phyloP scores from a whole-genome alignment of 176 grass and related monocot genomes.

The Hordeum marinum region DNA sequence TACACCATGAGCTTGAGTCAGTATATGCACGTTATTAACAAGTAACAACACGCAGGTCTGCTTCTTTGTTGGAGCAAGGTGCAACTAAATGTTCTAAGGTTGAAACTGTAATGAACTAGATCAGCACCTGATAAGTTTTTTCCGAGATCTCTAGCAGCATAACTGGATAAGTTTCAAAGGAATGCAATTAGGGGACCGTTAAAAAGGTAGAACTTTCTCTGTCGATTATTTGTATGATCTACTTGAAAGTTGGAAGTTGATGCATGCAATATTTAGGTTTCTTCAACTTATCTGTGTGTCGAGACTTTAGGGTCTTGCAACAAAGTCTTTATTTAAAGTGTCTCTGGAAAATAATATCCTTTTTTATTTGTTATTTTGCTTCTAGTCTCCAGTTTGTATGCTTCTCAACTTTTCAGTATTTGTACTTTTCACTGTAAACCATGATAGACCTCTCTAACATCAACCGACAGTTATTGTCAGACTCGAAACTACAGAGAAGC shows the following conservation, averaged over 20 bases:
- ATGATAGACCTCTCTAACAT: slow-evolving; percentile 23
- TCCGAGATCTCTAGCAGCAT: not conserved
- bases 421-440: slow-evolving; percentile 9
- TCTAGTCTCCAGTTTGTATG: not conserved
- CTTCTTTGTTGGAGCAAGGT: not conserved
- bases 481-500: slow-evolving; percentile 52
- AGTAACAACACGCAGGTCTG: not conserved
- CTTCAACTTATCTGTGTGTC: not conserved
- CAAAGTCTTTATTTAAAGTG: not conserved
- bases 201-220: not conserved
- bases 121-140: not conserved
- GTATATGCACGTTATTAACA: not conserved
- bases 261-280: not conserved
- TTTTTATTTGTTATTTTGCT: slow-evolving; percentile 10
- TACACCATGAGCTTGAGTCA: not conserved
- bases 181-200: not conserved
- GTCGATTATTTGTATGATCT: not conserved
- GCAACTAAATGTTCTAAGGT: not conserved
- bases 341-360: not conserved
- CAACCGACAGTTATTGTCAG: slow-evolving; percentile 67
- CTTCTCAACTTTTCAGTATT: not conserved
- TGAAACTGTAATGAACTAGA: not conserved
- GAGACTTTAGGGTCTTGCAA: not conserved
- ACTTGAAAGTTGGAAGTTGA: not conserved
- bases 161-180: not conserved